phyloP scores from a whole-genome alignment of 2,329 filamentous ascomycete species.

The Fusarium paranaense region DNA sequence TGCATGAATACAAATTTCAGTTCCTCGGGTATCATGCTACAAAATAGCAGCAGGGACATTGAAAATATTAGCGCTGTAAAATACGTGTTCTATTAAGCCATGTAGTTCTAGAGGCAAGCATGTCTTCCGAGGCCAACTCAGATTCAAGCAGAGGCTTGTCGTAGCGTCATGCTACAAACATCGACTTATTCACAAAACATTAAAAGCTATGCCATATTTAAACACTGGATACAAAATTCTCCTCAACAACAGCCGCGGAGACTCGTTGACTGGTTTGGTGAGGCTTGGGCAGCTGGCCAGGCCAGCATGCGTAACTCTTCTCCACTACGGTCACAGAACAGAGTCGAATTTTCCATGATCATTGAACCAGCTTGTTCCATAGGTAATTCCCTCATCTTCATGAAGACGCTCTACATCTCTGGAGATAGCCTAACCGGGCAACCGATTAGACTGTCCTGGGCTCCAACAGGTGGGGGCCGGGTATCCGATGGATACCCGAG shows the following conservation, averaged over 20 bases:
- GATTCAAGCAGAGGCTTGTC: neutral
- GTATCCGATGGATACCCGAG: conserved; percentile 8
- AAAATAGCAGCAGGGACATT: accelerated
- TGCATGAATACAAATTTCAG: neutral
- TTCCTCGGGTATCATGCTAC: no score
- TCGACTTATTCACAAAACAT: neutral
- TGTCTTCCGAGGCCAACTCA: neutral
- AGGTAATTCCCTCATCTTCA: neutral
- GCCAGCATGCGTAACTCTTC: neutral
- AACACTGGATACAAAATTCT: neutral
- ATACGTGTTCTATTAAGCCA: neutral
- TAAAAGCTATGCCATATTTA: neutral
- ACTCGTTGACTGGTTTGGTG: neutral
- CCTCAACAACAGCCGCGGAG: neutral
- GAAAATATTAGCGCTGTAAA: accelerated
- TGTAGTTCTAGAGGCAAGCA: neutral
- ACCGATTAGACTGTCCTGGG: neutral
- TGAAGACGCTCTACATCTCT: neutral
- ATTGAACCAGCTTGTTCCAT: neutral
- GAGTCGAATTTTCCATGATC: neutral
- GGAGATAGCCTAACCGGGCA: neutral
- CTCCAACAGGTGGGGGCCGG: neutral
- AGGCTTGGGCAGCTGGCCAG: neutral
- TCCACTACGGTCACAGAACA: neutral
- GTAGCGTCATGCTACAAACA: no score